Base-by-base conservation (phyloP, 331 rosid species). In the Rosa hybrid region DNA sequence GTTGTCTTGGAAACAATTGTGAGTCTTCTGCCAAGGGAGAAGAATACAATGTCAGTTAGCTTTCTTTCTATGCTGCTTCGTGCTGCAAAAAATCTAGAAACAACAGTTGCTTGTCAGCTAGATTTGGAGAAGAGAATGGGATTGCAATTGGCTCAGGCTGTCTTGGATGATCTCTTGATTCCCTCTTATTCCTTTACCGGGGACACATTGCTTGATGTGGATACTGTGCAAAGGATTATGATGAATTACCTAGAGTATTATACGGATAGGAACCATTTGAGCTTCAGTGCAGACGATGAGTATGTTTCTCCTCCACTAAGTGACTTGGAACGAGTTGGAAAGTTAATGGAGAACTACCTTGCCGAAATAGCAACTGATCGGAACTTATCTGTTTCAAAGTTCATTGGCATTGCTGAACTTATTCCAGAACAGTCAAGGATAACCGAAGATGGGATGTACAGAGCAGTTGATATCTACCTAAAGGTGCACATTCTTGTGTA, bases 111-210 rank as follows among this genome's bases (percentile, higher is more conserved):
- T 81, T 96, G 98, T 83, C 86, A 97, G 86, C 91, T 93, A 63
- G 99, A 96, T 82, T 86, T 96, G 88, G 99, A 96, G 91, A 91
- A 84, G 84, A 87, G 97, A 80, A 88, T 93, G 92, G 96, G 89
- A 12, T 68, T 78, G 88, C 97, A 93, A 75, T 83, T 96, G 84
- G 89, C 88, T 62, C 92, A 91, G 69, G 94, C 93, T 76, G 97
- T 87, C 81, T 73, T 96, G 57, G 98, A 96, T 72, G 98, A 96
- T 83, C 93, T 96, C 67, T 92, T 96, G 74, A 90, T 96, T 86
- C 98, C 99, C 63, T 84, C 96, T 18, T 90, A 91, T 89, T 87
- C 94, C 68, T 90, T 87, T 27, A 88, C 94, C 10, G 97, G 97
- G 25, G 92, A 91, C 80, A 90, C 99, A n/a, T 82, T 89, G 87